Base-by-base conservation (phyloP, 306 rosid species). In the Arachis stenosperma region DNA sequence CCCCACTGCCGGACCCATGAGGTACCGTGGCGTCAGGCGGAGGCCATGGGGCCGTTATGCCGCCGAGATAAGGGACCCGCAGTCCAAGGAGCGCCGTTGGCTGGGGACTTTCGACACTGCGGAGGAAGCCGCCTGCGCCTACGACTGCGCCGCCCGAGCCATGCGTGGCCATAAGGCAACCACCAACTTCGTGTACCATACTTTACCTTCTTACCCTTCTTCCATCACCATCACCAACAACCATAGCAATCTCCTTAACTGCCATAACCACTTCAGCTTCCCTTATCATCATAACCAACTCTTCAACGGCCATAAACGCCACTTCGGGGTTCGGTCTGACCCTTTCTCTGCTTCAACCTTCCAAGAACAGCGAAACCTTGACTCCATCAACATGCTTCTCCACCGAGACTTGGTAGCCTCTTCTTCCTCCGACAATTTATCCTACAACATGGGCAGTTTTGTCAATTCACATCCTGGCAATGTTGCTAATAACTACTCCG, bases 41-140 rank as follows among this genome's bases (percentile, higher is more conserved):
- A 71, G 99, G 76, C 99, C 99, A 0, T 94, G 99, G 99, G 99
- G 99, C 0, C 92, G 99, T 43, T 94, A 94, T 55, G 99, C 99
- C 0, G 99, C 99, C 0, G 99, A 94, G 86, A 94, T 94, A 41
- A 79, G 99, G 7, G 99, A 94, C 88, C 99, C 99, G 0, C 85
- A 83, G 54, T 82, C 97, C 0, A 94, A 94, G 74, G 99, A 94
- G 7, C 81, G 99, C 4, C 88, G 99, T 3, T 94, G 99, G 99
- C 90, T 94, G 0, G 99, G 99, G 0, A 94, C 99, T 8, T 94
- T 94, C 13, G 99, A 94, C 82, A 94, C 99, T 2, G 99, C 97
- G 0, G 99, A 94, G 82, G 96, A 94, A 75, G 99, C 99, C 0
- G 99, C 99, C 5, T 90, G 92, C 13, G 97, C 99, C 6, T 94